Evolutionary conservation across 495 filamentous ascomycete species (phyloP), one percentile per base, ranked within the genome.

Genomic region (Aspergillus steynii): DNA sequence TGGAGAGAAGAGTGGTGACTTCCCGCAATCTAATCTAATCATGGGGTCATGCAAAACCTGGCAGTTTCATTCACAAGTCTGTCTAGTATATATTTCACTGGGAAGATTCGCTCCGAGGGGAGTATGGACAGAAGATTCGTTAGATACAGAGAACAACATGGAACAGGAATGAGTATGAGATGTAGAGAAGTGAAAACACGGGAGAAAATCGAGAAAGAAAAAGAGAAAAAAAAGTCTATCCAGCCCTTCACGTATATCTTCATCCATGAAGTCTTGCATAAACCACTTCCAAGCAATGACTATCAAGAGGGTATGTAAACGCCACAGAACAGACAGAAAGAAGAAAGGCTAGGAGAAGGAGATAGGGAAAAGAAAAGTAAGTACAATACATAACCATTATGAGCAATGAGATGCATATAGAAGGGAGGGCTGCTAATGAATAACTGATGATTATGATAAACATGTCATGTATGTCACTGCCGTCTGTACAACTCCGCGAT

Each of bases 401-500:
- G 48, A 62, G 46, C 48, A 50, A 54, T 47, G 47, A 56, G 42
- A 66, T 66, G 61, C 52, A 59, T 14, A 37, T 53, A 42, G 25
- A 61, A 29, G 34, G 42, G 12, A 50, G 29, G 26, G 15, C 52
- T 32, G 46, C 37, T 28, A 46, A 32, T 29, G 28, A 27, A 15
- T 58, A 12, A 31, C 27, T 37, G 52, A 56, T 50, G 45, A 56
- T 50, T 25, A 59, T 64, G 49, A 52, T 54, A 62, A 60, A 60
- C 34, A 55, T 46, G 61, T 59, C 62, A 50, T 62, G 51, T 66
- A 61, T 64, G 52, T 42, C 61, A 61, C 64, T 58, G 51, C 58
- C 53, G 46, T 71, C 64, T 68, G 66, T 68, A 63, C 55, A 68
- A 68, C 66, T 67, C 62, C 69, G 51, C 58, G 59, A 60, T 58